A percentile compares a stretch with the other conserved stretches of the same genome.
Evolutionary conservation across 768 basidiomycete genomes (phyloP).

Genomic region (Psilocybe cubensis): DNA sequence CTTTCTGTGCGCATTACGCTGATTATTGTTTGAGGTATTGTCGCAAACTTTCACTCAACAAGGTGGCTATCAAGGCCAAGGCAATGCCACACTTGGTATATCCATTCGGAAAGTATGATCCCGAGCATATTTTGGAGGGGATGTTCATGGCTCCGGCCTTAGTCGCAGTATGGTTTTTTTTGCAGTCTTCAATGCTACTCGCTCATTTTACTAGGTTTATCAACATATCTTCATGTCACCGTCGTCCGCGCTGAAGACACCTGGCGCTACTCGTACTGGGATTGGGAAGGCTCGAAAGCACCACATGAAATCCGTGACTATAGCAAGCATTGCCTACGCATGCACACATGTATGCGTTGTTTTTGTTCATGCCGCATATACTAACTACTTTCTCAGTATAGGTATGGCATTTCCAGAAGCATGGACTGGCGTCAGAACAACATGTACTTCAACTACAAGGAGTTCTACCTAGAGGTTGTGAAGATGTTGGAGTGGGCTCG

Average conservation of each 20-base stretch:
- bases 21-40: not conserved
- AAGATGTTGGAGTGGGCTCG: not conserved
- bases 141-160: not conserved
- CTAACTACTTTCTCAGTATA: not conserved
- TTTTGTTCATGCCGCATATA: too few relatives aligned
- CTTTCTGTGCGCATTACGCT: too few relatives aligned
- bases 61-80: not conserved
- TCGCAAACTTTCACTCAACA: too few relatives aligned
- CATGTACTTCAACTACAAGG: not conserved
- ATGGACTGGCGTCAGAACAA: not conserved
- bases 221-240: not conserved
- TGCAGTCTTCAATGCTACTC: not conserved
- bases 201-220: not conserved
- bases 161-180: not conserved
- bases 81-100: not conserved
- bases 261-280: not conserved
- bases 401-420: not conserved
- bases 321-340: not conserved
- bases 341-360: not conserved
- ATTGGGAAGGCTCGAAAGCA: not conserved
- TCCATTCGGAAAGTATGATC: conserved; percentile 1
- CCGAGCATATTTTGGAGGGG: not conserved
- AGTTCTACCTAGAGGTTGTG: not conserved
- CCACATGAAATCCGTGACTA: not conserved
- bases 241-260: not conserved